phyloP scores from a whole-genome alignment of 306 rosid genomes.

The Gleditsia sinensis region DNA sequence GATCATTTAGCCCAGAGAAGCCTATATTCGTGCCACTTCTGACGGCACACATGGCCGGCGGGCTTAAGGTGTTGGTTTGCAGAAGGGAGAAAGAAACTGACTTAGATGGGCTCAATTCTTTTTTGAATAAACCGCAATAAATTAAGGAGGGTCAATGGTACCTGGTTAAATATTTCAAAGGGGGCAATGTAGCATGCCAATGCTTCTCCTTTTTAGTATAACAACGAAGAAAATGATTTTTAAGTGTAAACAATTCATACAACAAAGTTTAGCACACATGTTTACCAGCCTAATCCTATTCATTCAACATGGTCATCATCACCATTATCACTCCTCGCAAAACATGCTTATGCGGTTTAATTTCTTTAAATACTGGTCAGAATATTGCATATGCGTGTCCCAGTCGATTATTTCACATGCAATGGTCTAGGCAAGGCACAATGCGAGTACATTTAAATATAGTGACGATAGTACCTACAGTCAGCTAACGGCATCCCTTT shows the following conservation, averaged over 20 bases:
- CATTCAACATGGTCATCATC: slow-evolving; percentile 19
- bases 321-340: slow-evolving; percentile 6
- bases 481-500: background rate
- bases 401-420: slow-evolving; percentile 42
- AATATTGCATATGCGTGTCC: slow-evolving; percentile 38
- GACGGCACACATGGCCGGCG: slow-evolving; percentile 91
- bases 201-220: slow-evolving; percentile 13
- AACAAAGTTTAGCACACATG: background rate
- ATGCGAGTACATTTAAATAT: background rate
- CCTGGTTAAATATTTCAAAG: background rate
- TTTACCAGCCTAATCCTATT: slow-evolving; percentile 19
- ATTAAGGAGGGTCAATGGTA: slow-evolving; percentile 28
- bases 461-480: background rate
- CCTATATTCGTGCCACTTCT: slow-evolving; percentile 79
- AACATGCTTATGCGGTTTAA: slow-evolving; percentile 9
- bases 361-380: slow-evolving; percentile 32
- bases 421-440: background rate
- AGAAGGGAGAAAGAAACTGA: slow-evolving; percentile 44
- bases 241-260: slow-evolving; percentile 13
- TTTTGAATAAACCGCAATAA: background rate
- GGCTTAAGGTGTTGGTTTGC: slow-evolving; percentile 55
- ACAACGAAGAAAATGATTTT: slow-evolving; percentile 2
- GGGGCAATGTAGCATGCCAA: slow-evolving; percentile 24
- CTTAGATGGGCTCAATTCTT: slow-evolving; percentile 5
- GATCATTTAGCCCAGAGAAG: slow-evolving; percentile 32